Percentiles rank a stretch among this genome's conserved stretches.
Evolutionary conservation across 768 basidiomycete species (phyloP).

Genomic region (Boletus huronensis): DNA sequence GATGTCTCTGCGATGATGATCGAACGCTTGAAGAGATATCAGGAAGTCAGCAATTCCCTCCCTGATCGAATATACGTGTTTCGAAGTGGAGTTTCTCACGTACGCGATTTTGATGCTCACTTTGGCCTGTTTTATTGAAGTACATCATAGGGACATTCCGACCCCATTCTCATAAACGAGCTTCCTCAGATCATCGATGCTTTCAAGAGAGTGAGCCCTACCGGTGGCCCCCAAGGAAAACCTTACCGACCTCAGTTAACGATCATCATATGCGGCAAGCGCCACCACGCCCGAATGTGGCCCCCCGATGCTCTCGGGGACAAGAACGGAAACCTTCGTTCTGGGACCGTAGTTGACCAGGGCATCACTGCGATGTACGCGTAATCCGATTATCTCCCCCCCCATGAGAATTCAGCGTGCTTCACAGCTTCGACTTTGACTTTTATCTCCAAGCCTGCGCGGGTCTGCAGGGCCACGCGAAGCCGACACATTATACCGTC

Average conservation of each 20-base stretch:
- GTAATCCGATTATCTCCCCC: neutral
- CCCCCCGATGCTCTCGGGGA: slow-evolving; percentile 51
- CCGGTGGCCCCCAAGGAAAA: slow-evolving; percentile 37
- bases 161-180: no score
- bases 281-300: slow-evolving; percentile 56
- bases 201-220: slow-evolving; percentile 46
- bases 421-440: slow-evolving; percentile 55
- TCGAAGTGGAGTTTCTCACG: slow-evolving; percentile 82
- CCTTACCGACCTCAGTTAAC: slow-evolving; percentile 61
- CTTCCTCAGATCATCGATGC: slow-evolving; percentile 59
- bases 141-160: no score
- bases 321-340: slow-evolving; percentile 69
- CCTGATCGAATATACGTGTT: slow-evolving; percentile 71
- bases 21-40: slow-evolving; percentile 60
- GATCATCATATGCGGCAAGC: slow-evolving; percentile 80
- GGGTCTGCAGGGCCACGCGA: slow-evolving; percentile 67
- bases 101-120: slow-evolving; percentile 26
- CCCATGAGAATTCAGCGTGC: neutral
- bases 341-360: slow-evolving; percentile 78
- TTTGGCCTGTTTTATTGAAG: neutral
- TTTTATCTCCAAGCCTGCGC: slow-evolving; percentile 72
- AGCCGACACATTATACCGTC: slow-evolving; percentile 75
- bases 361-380: slow-evolving; percentile 69
- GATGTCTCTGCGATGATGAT: slow-evolving; percentile 64
- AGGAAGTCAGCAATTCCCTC: slow-evolving; percentile 50